Base-by-base conservation (phyloP, 495 filamentous ascomycete species). In the Talaromyces stipitatus region DNA sequence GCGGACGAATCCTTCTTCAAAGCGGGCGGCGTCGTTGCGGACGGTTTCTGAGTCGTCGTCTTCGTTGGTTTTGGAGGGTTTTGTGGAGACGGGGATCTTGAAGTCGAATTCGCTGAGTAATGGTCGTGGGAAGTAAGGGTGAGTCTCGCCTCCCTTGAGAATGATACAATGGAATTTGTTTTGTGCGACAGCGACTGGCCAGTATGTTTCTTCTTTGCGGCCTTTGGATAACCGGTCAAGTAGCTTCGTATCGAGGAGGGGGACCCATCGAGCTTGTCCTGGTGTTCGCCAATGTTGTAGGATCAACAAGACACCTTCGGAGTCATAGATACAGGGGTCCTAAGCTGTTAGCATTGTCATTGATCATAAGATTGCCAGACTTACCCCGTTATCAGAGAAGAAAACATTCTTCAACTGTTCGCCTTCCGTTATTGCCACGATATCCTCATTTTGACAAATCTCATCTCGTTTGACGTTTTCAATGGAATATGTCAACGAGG, bases 161-260 rank as follows among this genome's bases (percentile, higher is more conserved):
- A 98, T 97, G 70, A 97, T 96, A 72, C 95, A 97, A 74, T 97
- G 92, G 70, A 98, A 98, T 64, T 89, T 95, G 61, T 86, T 80
- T 60, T 92, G 84, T 14, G 91, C 91, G 2, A 97, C 92, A 9
- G 92, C 94, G 29, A 98, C 90, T 0, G 94, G 95, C 84, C 91
- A 98, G 71, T 98, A 98, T 0, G 78, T 82, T 69, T 98, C 94
- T 60, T 88, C 83, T 66, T 95, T 96, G 46, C 83, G 82, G 32
- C 95, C 94, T 6, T 82, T 82, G 2, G 87, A 85, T 4, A 96
- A 77, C 51, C 94, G 90, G 4, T 89, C 84, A 20, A 98, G 77
- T 6, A 83, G 83, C 58, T 77, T 89, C 0, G 95, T 98, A 71
- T 97, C 92, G 4, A 98, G 81, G 0, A 97, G 74, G 2, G 94